Base-by-base conservation (phyloP, 2,329 filamentous ascomycete species). In the Didymella sp. region DNA sequence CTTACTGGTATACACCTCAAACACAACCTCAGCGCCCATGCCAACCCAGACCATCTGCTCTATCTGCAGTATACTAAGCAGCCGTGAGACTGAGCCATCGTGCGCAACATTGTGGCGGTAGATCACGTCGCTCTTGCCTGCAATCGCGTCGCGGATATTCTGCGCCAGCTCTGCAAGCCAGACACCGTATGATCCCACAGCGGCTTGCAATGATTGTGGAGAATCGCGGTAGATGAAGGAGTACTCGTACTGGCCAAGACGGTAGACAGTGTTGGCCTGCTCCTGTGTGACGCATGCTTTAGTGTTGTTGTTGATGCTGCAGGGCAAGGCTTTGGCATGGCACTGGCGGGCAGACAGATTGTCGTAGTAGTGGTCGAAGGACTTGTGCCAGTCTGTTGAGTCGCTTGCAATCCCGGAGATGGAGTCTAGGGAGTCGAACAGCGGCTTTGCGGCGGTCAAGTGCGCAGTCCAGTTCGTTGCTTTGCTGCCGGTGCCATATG, bases 301-400 rank as follows among this genome's bases (percentile, higher is more conserved):
- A 0, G 74, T 77, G 50, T 82, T 80, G 50, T 82, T 80, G 59
- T 81, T 81, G 51, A 61, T 73, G 60, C 83, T 85, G 77, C 90
- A 94, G 0, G 90, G 91, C 0, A 93, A 78, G 0, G 89, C 84
- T 67, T 89, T 90, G 17, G 75, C 78, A 70, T 95, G 90, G 73
- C 91, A 95, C 70, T 92, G 88, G 0, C 90, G 83, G 0, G 90
- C 88, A 0, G 89, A 92, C 1, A 95, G 82, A 68, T 92, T 95
- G 73, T 95, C 91, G 67, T 88, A 95, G 78, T 95, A 95, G 74
- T 92, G 91, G 70, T 95, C 91, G 66, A 89, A 88, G 50, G 83
- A 87, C 37, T 76, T 81, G 69, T 94, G 90, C 79, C 91, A 95
- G 3, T 81, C 87, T 0, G 71, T 69, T 58, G 87, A 83, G 30